phyloP scores from a whole-genome alignment of 306 rosid species.

The Canavalia gladiata region DNA sequence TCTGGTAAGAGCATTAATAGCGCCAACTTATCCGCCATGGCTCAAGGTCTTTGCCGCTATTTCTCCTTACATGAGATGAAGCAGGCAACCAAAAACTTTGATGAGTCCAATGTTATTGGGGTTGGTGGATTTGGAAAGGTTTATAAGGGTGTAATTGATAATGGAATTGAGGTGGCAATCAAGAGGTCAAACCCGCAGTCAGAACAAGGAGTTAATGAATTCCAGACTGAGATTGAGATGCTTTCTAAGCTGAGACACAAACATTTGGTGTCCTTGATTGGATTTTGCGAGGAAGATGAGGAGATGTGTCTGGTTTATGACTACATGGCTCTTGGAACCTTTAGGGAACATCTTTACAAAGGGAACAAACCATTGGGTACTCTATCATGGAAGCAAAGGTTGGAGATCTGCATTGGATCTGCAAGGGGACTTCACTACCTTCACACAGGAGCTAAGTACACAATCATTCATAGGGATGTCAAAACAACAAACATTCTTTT shows the following conservation, averaged over 20 bases:
- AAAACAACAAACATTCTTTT: constrained; percentile 71
- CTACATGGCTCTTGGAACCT: constrained; percentile 64
- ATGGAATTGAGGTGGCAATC: constrained; percentile 58
- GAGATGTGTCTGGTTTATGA: constrained; percentile 73
- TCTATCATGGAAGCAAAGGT: constrained; percentile 67
- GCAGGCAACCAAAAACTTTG: constrained; percentile 58
- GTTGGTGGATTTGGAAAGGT: constrained; percentile 77
- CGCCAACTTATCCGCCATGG: constrained; percentile 46
- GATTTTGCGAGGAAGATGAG: constrained; percentile 61
- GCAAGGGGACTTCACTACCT: constrained; percentile 75
- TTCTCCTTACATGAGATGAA: constrained; percentile 62
- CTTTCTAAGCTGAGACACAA: constrained; percentile 71
- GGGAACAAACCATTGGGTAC: constrained; percentile 51
- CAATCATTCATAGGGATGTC: constrained; percentile 73
- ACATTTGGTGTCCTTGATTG: constrained; percentile 73
- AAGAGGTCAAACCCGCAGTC: constrained; percentile 69
- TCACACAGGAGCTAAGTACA: constrained; percentile 71
- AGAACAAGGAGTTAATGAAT: constrained; percentile 69
- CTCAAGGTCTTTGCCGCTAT: constrained; percentile 66
- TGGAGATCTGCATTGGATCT: constrained; percentile 72
- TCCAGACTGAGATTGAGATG: constrained; percentile 71
- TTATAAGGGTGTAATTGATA: constrained; percentile 62
- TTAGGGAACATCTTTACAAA: constrained; percentile 66
- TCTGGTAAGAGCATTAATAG: constrained; percentile 56
- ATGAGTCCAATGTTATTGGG: constrained; percentile 66